Conservation (phyloP, 2,329 filamentous ascomycete genomes). For the Claviceps quebecensis region DNA sequence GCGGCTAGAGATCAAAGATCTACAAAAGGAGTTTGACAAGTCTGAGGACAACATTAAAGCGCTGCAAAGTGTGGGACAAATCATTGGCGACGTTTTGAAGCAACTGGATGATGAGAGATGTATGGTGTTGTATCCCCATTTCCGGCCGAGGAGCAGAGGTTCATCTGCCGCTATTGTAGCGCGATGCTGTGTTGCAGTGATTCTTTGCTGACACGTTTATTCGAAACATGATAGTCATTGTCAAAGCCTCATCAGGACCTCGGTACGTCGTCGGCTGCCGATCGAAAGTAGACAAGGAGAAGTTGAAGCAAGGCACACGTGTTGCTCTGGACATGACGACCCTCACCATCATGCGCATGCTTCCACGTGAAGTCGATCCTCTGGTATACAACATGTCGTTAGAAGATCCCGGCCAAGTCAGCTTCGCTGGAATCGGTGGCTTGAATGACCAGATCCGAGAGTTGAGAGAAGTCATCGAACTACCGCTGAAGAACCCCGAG, state of each 20-base stretch:
- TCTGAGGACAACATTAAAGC: constrained; percentile 99
- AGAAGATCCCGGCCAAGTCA: constrained; percentile 94
- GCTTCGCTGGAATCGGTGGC: constrained; percentile 93
- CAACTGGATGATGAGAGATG: constrained; percentile 98
- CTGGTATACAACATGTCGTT: constrained; percentile 99
- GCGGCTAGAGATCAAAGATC: constrained; percentile 86
- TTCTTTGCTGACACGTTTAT: constrained; percentile 2
- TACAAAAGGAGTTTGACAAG: constrained; percentile 89
- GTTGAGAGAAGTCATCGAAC: constrained; percentile 90
- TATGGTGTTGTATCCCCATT: constrained; percentile 30
- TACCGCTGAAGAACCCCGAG: constrained; percentile 97
- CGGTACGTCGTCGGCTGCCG: constrained; percentile 97
- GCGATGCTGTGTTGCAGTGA: neutral
- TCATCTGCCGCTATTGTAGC: neutral
- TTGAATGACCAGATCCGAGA: constrained; percentile 98
- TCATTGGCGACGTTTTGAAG: constrained; percentile 97
- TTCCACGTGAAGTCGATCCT: constrained; percentile 94
- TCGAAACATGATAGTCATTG: constrained; percentile 58
- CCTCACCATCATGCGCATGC: constrained; percentile 98
- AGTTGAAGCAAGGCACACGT: constrained; percentile 95
- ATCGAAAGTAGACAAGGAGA: constrained; percentile 93
- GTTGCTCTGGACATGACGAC: constrained; percentile 99
- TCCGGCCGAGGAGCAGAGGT: neutral
- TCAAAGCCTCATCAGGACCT: constrained; percentile 93
- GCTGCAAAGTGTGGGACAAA: constrained; percentile 95